These are phyloP conservation scores for Neurospora sp. DNA, from an alignment of 495 filamentous ascomycete species.

Conservation along the genomic window DNA sequence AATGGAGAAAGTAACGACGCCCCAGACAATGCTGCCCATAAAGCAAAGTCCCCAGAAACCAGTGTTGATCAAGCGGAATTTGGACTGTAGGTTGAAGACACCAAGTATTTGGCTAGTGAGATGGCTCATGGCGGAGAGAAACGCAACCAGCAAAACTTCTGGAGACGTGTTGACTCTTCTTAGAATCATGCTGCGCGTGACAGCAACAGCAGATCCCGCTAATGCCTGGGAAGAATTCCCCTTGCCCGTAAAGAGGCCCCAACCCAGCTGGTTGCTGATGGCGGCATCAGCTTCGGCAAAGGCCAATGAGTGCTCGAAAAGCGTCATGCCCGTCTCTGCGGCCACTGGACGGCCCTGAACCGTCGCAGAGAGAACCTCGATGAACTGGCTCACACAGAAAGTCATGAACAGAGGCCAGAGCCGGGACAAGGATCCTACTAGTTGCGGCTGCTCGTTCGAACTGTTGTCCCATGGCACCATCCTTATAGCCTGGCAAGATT, in stretches of 20 bases:
- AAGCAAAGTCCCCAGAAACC: constrained; percentile 83
- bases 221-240: constrained; percentile 31
- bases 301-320: constrained; percentile 92
- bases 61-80: constrained; percentile 72
- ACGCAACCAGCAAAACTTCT: constrained; percentile 73
- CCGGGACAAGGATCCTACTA: constrained; percentile 64
- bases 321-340: constrained; percentile 89
- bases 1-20: constrained; percentile 49
- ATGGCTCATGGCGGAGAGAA: constrained; percentile 85
- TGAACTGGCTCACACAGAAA: constrained; percentile 74
- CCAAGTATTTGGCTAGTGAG: constrained; percentile 76
- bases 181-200: constrained; percentile 48
- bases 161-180: constrained; percentile 68
- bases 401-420: constrained; percentile 84
- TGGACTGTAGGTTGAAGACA: constrained; percentile 65
- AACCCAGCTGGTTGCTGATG: constrained; percentile 62
- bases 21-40: constrained; percentile 69
- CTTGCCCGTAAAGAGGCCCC: constrained; percentile 45
- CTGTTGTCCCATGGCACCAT: constrained; percentile 48
- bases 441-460: constrained; percentile 27
- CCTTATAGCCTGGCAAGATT: constrained; percentile 59
- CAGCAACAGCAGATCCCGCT: constrained; percentile 32
- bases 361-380: constrained; percentile 78
- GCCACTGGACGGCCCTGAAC: constrained; percentile 73
- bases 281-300: constrained; percentile 93